phyloP scores from a whole-genome alignment of 768 basidiomycete genomes.

The Vararia minispora region DNA sequence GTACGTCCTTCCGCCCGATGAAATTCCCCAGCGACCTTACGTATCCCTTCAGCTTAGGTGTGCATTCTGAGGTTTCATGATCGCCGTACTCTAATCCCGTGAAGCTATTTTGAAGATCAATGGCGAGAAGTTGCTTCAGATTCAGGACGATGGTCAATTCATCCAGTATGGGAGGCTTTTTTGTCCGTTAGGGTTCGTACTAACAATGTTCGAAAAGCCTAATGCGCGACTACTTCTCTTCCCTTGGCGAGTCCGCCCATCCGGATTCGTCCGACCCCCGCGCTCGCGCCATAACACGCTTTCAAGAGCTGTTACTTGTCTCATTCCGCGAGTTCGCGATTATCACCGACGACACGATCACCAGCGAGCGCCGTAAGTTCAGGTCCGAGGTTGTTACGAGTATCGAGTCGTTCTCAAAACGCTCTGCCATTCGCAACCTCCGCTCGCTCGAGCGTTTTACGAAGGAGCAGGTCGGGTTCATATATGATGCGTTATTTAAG shows the following conservation, averaged over 20 bases:
- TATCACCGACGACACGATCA: constrained; percentile 92
- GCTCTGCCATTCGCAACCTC: constrained; percentile 82
- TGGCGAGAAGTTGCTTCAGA: constrained; percentile 80
- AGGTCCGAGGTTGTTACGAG: constrained; percentile 83
- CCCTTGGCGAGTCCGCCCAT: constrained; percentile 89
- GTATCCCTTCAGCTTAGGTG: constrained; percentile 38
- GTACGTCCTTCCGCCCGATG: constrained; percentile 38
- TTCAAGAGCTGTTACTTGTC: constrained; percentile 93
- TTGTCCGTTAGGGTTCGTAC: no score
- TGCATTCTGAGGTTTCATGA: constrained; percentile 17
- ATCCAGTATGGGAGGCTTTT: constrained; percentile 54
- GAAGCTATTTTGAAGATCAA: constrained; percentile 96
- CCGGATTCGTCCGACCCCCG: constrained; percentile 82
- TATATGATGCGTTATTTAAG: constrained; percentile 90
- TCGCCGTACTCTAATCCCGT: not conserved
- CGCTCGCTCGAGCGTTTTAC: constrained; percentile 67
- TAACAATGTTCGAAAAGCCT: no score
- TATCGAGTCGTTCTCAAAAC: constrained; percentile 91
- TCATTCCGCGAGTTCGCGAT: constrained; percentile 97
- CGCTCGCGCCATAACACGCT: constrained; percentile 87
- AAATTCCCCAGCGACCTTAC: constrained; percentile 1
- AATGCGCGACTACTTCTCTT: constrained; percentile 92
- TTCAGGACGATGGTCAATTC: constrained; percentile 96
- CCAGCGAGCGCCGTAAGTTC: constrained; percentile 73
- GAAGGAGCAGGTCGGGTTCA: constrained; percentile 77